These are phyloP conservation scores for Galeopsis tetrahit DNA, from an alignment of 257 asterid species.

Conservation along the genomic window DNA sequence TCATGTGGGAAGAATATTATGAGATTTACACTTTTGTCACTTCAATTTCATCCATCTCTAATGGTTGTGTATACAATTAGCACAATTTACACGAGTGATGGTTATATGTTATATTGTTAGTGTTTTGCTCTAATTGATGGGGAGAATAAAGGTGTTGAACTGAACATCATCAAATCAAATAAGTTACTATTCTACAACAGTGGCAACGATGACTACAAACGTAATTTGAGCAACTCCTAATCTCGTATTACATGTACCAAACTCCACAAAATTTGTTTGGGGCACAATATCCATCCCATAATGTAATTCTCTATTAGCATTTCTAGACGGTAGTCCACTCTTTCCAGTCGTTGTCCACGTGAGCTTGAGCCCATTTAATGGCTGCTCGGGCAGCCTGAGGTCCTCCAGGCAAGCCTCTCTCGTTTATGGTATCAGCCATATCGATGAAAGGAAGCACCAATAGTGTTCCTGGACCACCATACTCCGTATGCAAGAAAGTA, in stretches of 20 bases:
- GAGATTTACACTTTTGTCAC: background rate
- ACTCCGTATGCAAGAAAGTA: conserved; percentile 76
- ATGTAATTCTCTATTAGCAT: background rate
- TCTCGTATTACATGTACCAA: background rate
- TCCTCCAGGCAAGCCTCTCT: conserved; percentile 86
- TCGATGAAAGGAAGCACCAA: conserved; percentile 81
- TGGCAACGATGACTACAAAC: background rate
- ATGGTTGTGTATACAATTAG: too few relatives aligned
- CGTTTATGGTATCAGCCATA: conserved; percentile 85
- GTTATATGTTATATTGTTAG: too few relatives aligned
- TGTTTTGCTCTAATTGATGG: background rate
- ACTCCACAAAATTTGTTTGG: conserved; percentile 2
- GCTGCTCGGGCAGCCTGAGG: conserved; percentile 96
- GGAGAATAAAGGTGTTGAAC: background rate
- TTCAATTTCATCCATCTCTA: too few relatives aligned
- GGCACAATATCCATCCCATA: background rate
- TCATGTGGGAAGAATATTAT: conserved; percentile 3
- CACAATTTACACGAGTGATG: too few relatives aligned
- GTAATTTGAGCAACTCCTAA: background rate
- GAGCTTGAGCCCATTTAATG: conserved; percentile 84
- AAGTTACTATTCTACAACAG: background rate
- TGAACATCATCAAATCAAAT: background rate
- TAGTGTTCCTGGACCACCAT: conserved; percentile 94
- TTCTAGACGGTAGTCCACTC: conserved; percentile 57
- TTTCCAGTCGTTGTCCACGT: conserved; percentile 86